phyloP scores from a whole-genome alignment of 148 eudicot species.

The Nepenthes gracilis region DNA sequence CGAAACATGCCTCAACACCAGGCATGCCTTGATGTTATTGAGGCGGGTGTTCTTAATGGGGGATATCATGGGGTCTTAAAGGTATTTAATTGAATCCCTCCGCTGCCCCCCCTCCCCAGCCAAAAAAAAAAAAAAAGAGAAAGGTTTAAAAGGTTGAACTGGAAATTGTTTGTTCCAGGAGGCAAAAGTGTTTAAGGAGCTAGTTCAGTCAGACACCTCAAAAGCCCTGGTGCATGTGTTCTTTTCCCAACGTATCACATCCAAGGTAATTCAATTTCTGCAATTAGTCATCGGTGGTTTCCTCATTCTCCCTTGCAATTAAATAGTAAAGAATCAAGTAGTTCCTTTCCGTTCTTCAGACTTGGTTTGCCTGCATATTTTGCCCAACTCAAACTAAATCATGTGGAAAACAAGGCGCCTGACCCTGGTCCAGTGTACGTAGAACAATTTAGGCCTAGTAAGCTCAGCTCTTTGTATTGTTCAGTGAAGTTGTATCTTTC shows the following conservation, averaged over 20 bases:
- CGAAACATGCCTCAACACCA: constrained; percentile 82
- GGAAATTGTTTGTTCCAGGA: constrained; percentile 36
- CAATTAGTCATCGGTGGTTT: background rate
- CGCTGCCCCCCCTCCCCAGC: background rate
- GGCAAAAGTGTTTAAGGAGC: constrained; percentile 40
- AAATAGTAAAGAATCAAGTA: too few relatives aligned
- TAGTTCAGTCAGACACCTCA: constrained; percentile 55
- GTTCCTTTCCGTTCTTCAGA: too few relatives aligned
- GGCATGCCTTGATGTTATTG: constrained; percentile 85
- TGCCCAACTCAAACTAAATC: too few relatives aligned
- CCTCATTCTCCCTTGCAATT: background rate
- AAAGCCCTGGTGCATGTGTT: constrained; percentile 82
- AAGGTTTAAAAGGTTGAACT: background rate
- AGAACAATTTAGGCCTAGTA: too few relatives aligned
- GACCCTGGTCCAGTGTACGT: too few relatives aligned
- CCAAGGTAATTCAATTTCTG: constrained; percentile 42
- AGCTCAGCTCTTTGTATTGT: too few relatives aligned
- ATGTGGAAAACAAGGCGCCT: too few relatives aligned
- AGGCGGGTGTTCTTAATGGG: constrained; percentile 74
- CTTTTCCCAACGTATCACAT: constrained; percentile 72
- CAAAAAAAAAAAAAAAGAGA: too few relatives aligned
- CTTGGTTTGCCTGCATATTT: too few relatives aligned
- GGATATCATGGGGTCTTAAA: constrained; percentile 68
- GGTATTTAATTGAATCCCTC: constrained; percentile 28
- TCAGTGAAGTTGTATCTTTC: too few relatives aligned